Conservation (phyloP, 495 filamentous ascomycete species). For the Podospora tetraspora region DNA sequence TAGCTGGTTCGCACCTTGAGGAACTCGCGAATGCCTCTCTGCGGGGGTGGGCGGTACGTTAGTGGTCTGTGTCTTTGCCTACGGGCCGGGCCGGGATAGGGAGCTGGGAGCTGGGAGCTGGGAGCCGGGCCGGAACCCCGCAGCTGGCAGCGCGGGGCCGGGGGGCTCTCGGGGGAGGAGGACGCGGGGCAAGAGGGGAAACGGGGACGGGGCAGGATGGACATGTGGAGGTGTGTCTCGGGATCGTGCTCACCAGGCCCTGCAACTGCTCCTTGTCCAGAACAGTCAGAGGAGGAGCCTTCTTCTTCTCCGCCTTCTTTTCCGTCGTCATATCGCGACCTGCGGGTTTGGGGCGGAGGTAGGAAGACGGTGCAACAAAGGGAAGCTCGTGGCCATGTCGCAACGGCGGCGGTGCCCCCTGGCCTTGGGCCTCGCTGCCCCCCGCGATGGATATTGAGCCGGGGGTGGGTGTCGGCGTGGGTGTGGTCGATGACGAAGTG, state of each 20-base stretch:
- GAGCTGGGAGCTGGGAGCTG: background rate
- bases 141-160: slow-evolving; percentile 18
- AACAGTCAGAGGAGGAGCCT: slow-evolving; percentile 56
- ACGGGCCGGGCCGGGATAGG: background rate
- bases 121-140: slow-evolving; percentile 23
- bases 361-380: slow-evolving; percentile 78
- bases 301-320: slow-evolving; percentile 26
- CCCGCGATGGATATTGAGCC: slow-evolving; percentile 18
- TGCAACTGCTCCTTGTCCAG: slow-evolving; percentile 89
- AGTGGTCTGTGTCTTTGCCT: slow-evolving; percentile 7
- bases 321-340: slow-evolving; percentile 40
- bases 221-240: slow-evolving; percentile 25
- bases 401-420: slow-evolving; percentile 21
- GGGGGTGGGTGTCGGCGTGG: slow-evolving; percentile 18
- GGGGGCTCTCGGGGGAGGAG: slow-evolving; percentile 2
- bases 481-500: background rate
- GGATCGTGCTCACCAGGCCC: slow-evolving; percentile 67
- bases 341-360: slow-evolving; percentile 63
- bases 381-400: slow-evolving; percentile 48
- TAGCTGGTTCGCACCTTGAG: slow-evolving; percentile 95
- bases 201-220: slow-evolving; percentile 7
- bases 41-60: slow-evolving; percentile 12
- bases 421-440: slow-evolving; percentile 25
- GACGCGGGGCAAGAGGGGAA: slow-evolving; percentile 6
- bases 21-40: slow-evolving; percentile 92